Conservation (phyloP, 176 grass and related monocot genomes). For the Oryza glaberrima region DNA sequence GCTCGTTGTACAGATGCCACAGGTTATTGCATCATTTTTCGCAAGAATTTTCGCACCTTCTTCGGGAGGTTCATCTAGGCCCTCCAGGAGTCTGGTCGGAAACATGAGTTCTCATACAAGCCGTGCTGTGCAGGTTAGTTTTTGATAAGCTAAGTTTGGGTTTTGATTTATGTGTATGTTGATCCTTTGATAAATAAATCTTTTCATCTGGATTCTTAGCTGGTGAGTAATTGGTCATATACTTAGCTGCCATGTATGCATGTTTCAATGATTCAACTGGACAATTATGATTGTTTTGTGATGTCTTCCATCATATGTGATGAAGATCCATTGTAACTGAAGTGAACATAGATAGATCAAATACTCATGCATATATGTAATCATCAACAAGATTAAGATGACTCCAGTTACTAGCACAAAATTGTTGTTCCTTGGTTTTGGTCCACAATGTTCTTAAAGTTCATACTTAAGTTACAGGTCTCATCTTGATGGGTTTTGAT, state of each 20-base stretch:
- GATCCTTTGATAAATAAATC: constrained; percentile 3
- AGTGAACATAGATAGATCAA: background rate
- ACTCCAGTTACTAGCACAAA: constrained; percentile 11
- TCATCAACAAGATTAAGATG: background rate
- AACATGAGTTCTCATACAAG: constrained; percentile 42
- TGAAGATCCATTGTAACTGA: background rate
- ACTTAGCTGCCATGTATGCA: constrained; percentile 8
- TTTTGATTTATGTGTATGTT: constrained; percentile 7
- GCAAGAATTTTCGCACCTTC: constrained; percentile 58
- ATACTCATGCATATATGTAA: background rate
- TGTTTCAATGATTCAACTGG: background rate
- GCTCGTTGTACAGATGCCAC: constrained; percentile 51
- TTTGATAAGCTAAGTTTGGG: constrained; percentile 26
- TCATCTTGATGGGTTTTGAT: constrained; percentile 8
- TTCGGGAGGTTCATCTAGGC: constrained; percentile 34
- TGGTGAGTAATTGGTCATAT: constrained; percentile 8
- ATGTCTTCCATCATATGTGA: background rate
- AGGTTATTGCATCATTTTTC: constrained; percentile 60
- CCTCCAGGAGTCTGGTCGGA: constrained; percentile 57
- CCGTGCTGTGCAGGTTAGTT: constrained; percentile 54
- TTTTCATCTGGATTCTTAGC: constrained; percentile 13
- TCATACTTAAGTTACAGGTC: constrained; percentile 23
- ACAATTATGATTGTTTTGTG: background rate
- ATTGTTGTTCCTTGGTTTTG: background rate
- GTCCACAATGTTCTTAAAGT: constrained; percentile 14